phyloP scores from a whole-genome alignment of 106 monocot species.

The Dactylorhiza incarnata region DNA sequence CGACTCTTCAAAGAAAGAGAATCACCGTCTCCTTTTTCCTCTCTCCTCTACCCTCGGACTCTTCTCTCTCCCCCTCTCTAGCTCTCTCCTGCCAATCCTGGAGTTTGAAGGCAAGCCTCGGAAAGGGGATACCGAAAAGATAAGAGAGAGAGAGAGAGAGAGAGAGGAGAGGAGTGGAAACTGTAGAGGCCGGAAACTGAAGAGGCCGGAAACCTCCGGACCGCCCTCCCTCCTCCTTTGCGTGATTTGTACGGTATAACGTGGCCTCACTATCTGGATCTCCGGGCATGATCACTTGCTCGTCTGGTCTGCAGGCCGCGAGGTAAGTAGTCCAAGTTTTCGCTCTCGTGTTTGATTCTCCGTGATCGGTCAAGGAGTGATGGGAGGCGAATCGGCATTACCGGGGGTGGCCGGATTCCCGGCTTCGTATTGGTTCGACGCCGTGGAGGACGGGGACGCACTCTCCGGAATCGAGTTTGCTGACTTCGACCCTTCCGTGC shows the following conservation, averaged over 20 bases:
- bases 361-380: neutral
- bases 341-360: slow-evolving; percentile 11
- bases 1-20: neutral
- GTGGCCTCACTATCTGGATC: slow-evolving; percentile 52
- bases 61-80: neutral
- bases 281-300: slow-evolving; percentile 7
- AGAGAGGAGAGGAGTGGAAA: slow-evolving; percentile 7
- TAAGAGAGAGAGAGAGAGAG: slow-evolving; percentile 4
- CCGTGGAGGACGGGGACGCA: slow-evolving; percentile 52
- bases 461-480: slow-evolving; percentile 38
- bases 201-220: slow-evolving; percentile 33
- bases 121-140: neutral
- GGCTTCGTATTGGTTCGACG: slow-evolving; percentile 77
- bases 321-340: slow-evolving; percentile 14
- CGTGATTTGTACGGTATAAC: slow-evolving; percentile 73
- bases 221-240: slow-evolving; percentile 11
- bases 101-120: neutral
- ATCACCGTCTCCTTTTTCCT: neutral
- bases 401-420: slow-evolving; percentile 9
- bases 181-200: neutral
- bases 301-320: slow-evolving; percentile 1
- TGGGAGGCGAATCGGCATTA: slow-evolving; percentile 8
- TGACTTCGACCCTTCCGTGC: slow-evolving; percentile 35
- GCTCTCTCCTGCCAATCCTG: neutral
- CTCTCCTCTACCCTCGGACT: neutral